Evolutionary conservation across 2,329 filamentous ascomycete species (phyloP).

Genomic region (Stachybotrys echinatus): DNA sequence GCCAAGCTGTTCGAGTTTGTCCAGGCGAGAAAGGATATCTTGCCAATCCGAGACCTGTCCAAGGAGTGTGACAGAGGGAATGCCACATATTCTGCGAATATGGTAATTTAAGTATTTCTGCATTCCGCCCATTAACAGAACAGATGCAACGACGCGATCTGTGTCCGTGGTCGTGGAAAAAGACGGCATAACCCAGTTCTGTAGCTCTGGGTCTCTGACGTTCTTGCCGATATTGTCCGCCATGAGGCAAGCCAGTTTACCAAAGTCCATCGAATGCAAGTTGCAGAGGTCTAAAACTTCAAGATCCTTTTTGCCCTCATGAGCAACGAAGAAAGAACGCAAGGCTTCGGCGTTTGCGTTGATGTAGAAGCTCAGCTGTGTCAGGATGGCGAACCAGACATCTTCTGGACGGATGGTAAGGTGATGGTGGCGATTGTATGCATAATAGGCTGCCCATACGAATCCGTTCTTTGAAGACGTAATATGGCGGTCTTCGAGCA

Average conservation of each 20-base stretch:
- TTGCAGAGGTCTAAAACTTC: no score
- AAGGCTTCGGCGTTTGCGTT: slow-evolving; percentile 41
- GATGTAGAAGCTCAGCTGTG: slow-evolving; percentile 40
- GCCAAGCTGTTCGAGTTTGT: slow-evolving; percentile 30
- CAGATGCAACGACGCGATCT: slow-evolving; percentile 35
- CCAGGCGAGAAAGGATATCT: slow-evolving; percentile 21
- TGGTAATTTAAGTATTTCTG: slow-evolving; percentile 38
- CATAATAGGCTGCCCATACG: slow-evolving; percentile 28
- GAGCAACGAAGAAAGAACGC: slow-evolving; percentile 33
- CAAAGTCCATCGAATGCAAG: slow-evolving; percentile 6
- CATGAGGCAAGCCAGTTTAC: slow-evolving; percentile 29
- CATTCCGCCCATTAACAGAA: slow-evolving; percentile 47
- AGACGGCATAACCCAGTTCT: slow-evolving; percentile 42
- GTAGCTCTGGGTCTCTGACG: slow-evolving; percentile 32
- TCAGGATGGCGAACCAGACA: slow-evolving; percentile 45
- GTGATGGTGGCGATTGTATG: slow-evolving; percentile 38
- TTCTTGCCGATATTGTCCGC: slow-evolving; percentile 31
- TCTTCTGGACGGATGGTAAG: slow-evolving; percentile 46
- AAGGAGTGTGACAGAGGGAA: slow-evolving; percentile 46
- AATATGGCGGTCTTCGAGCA: background rate
- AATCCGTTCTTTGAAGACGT: slow-evolving; percentile 26
- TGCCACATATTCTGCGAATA: slow-evolving; percentile 31
- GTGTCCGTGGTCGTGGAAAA: slow-evolving; percentile 44
- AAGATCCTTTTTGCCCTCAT: slow-evolving; percentile 24
- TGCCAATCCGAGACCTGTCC: slow-evolving; percentile 42